Base-by-base conservation (phyloP, 768 basidiomycete genomes). In the Naganishia antarctica region DNA sequence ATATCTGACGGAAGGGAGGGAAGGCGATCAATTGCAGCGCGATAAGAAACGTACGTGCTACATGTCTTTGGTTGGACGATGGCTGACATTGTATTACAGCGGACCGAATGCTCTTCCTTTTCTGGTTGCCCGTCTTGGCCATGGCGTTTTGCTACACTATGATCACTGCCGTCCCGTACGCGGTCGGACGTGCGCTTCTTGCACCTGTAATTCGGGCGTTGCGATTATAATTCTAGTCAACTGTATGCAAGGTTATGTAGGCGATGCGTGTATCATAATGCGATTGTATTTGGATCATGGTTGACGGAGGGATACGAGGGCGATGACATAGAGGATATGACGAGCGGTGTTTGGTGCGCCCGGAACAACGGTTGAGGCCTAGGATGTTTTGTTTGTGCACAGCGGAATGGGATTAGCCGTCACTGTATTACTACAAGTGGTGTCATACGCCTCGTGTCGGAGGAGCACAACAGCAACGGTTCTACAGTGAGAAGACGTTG, bases 91-190 rank as follows among this genome's bases (percentile, higher is more conserved):
- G 26, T 21, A 41, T 8, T 31, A 18, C 51, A 70, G 71, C 68
- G 16, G 79, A 79, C 60, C 63, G 69, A 34, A 79, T 79, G 79
- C 66, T 79, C 13, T 74, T 73, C 64, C 68, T 78, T 50, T 79
- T 79, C 70, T 79, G 78, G 78, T 61, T 78, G 18, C 78, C 78
- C 0, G 70, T 78, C 31, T 69, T 78, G n/a, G 68, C 72, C 11
- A 74, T 77, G 45, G 72, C 61, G n/a, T 63, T 61, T 28, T 40
- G 53, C 32, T 67, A 67, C 40, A 63, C 66, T 1, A 48, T 59
- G 0, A 51, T 67, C 23, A 63, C 66, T 26, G 62, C 59, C 8
- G 31, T 67, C 15, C 66, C 66, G 13, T 61, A 48, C 26, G 40
- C 60, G 6, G 21, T 67, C 6, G 66, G 44, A n/a, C 61, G 61